Evolutionary conservation across 441 rosid genomes (phyloP).

Genomic region (Euphorbia schlechtendalii): DNA sequence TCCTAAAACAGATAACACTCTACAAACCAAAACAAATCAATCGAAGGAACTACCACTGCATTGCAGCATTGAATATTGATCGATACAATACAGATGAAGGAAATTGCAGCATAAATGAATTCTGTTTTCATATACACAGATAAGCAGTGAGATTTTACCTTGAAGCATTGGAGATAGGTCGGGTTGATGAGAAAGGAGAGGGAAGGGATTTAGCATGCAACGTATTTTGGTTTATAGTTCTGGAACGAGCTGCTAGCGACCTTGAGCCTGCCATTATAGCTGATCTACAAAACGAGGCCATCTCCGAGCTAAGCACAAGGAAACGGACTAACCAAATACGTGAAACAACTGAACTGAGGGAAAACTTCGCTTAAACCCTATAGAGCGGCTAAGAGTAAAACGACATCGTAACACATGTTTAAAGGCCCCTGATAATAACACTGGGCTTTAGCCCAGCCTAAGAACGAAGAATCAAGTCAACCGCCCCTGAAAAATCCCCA

Average conservation of each 20-base stretch:
- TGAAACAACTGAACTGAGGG: not conserved
- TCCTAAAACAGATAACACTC: constrained; percentile 58
- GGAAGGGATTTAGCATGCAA: constrained; percentile 27
- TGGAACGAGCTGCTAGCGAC: constrained; percentile 45
- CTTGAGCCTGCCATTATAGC: constrained; percentile 47
- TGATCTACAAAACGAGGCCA: constrained; percentile 70
- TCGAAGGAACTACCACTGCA: not conserved
- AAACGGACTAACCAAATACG: too few relatives aligned
- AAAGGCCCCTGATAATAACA: too few relatives aligned
- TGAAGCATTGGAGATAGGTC: constrained; percentile 36
- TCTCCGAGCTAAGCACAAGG: constrained; percentile 16
- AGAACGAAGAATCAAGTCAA: not conserved
- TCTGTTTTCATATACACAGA: not conserved
- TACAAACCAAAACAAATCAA: constrained; percentile 11
- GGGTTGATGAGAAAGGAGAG: constrained; percentile 34
- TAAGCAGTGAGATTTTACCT: constrained; percentile 33
- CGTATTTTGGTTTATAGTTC: constrained; percentile 32
- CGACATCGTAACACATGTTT: not conserved
- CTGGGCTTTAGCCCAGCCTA: not conserved
- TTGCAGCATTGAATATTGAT: not conserved
- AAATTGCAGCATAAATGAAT: too few relatives aligned
- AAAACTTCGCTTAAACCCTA: constrained; percentile 33
- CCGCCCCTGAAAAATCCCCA: not conserved
- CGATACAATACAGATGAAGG: not conserved
- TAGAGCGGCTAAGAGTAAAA: not conserved